phyloP scores from a whole-genome alignment of 116 monocot genomes.

The Cymodocea nodosa region DNA sequence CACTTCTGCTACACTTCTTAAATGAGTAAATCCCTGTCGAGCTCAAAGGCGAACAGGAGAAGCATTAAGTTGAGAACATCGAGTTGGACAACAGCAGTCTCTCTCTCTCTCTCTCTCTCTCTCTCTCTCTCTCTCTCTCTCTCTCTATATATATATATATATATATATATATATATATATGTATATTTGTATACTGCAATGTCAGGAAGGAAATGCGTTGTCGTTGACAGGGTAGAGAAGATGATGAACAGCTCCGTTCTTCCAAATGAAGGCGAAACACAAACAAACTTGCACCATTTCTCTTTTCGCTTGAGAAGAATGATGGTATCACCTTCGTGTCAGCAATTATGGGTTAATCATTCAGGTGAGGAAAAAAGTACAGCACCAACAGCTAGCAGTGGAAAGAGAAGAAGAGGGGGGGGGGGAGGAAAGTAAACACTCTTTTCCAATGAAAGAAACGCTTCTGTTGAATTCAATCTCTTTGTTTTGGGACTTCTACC shows the following conservation, averaged over 20 bases:
- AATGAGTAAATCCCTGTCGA: no score
- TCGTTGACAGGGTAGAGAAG: neutral
- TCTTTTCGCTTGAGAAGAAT: neutral
- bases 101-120: no score
- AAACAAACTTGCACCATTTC: neutral
- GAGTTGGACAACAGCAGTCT: no score
- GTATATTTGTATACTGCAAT: neutral
- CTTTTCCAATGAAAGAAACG: conserved; percentile 3
- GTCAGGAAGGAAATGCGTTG: neutral
- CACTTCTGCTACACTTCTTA: no score
- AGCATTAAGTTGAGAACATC: no score
- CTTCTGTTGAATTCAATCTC: neutral
- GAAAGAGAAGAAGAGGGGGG: no score
- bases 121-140: no score
- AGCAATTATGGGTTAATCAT: conserved; percentile 17
- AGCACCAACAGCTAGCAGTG: neutral
- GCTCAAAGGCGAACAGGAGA: no score
- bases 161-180: no score
- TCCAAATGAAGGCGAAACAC: neutral
- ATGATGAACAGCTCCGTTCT: neutral
- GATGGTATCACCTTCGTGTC: neutral
- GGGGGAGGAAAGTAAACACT: neutral
- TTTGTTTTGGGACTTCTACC: neutral
- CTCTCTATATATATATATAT: no score
- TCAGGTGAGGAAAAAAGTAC: neutral